Evolutionary conservation across 441 rosid genomes (phyloP).

Genomic region (Lagerstroemia fauriei): DNA sequence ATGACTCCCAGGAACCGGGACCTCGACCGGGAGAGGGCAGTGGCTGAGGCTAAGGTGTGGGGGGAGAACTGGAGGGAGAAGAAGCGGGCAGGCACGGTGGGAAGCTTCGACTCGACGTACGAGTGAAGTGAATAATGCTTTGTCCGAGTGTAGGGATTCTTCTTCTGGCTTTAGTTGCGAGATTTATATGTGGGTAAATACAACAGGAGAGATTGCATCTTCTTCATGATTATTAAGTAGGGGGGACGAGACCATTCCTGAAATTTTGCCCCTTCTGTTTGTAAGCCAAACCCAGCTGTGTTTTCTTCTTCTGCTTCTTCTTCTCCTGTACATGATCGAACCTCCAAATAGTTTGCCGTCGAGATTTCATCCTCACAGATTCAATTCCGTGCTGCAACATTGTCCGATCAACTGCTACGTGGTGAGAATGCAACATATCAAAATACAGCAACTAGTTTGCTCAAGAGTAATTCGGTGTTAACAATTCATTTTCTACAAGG

Average conservation of each 20-base stretch:
- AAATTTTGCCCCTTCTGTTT: constrained; percentile 33
- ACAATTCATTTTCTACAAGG: too few relatives aligned
- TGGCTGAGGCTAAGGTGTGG: constrained; percentile 96
- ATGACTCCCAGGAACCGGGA: constrained; percentile 67
- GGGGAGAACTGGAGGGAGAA: constrained; percentile 96
- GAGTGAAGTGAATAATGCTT: constrained; percentile 37
- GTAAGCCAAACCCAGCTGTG: not conserved
- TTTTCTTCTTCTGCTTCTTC: not conserved
- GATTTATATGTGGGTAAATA: constrained; percentile 7
- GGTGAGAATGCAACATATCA: too few relatives aligned
- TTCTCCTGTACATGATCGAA: not conserved
- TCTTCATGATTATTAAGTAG: constrained; percentile 35
- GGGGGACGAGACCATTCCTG: constrained; percentile 24
- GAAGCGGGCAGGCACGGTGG: constrained; percentile 63
- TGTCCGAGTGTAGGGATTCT: not conserved
- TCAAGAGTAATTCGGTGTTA: too few relatives aligned
- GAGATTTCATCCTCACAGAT: not conserved
- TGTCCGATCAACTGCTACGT: not conserved
- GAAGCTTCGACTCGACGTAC: constrained; percentile 75
- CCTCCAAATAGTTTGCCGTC: not conserved
- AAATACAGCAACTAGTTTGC: not conserved
- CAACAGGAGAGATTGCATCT: not conserved
- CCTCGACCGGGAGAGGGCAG: constrained; percentile 92
- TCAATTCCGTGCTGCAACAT: too few relatives aligned
- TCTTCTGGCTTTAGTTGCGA: not conserved